phyloP scores from a whole-genome alignment of 75 land plant species.

The Cryptomeria japonica region DNA sequence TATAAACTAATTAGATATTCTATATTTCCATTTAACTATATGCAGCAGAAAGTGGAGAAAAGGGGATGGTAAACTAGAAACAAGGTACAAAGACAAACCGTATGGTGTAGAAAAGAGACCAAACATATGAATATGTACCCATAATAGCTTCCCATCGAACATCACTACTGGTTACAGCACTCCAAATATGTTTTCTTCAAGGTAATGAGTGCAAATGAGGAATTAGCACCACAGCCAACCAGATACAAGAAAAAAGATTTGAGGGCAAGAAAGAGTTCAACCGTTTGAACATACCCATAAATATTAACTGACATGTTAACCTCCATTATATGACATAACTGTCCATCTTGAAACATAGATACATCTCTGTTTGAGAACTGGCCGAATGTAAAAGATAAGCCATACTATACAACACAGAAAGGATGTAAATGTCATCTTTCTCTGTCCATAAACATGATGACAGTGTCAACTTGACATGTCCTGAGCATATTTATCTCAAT shows the following conservation, averaged over 20 bases:
- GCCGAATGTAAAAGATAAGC: neutral
- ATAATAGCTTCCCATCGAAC: neutral
- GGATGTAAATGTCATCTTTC: neutral
- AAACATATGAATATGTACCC: no score
- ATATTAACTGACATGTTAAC: neutral
- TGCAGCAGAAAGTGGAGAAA: no score
- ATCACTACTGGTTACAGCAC: neutral
- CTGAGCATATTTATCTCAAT: neutral
- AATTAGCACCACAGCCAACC: neutral
- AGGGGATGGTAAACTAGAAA: no score
- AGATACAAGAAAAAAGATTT: neutral
- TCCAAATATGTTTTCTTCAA: neutral
- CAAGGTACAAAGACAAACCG: no score
- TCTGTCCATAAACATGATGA: neutral
- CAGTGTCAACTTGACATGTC: neutral
- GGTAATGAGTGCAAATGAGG: neutral
- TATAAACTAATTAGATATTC: no score
- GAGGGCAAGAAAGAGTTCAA: neutral
- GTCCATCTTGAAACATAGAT: neutral
- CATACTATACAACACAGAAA: neutral
- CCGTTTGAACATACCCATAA: neutral
- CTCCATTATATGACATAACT: neutral
- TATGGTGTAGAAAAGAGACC: no score
- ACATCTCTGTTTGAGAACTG: neutral
- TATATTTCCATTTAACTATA: no score